Conservation (phyloP, 345 rosid species). For the Adansonia digitata region DNA sequence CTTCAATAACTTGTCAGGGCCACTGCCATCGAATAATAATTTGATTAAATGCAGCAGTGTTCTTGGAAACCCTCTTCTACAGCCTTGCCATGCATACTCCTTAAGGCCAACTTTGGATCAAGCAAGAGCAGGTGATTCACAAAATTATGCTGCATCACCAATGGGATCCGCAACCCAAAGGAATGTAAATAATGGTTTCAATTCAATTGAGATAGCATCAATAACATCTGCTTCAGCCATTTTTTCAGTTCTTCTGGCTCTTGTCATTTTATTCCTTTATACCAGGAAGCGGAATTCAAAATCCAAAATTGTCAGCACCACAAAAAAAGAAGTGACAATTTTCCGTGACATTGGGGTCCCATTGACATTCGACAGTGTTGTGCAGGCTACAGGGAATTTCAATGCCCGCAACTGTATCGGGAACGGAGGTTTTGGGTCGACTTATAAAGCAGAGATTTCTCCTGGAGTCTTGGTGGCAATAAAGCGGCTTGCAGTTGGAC, state of each 20-base stretch:
- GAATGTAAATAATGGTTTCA: conserved; percentile 24
- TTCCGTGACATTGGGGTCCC: conserved; percentile 46
- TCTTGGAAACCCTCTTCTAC: conserved; percentile 51
- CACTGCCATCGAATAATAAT: conserved; percentile 39
- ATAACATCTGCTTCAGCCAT: conserved; percentile 62
- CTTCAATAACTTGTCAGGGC: conserved; percentile 58
- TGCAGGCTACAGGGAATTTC: conserved; percentile 55
- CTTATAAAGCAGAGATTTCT: conserved; percentile 53
- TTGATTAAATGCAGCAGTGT: conserved; percentile 41
- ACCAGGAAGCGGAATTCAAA: conserved; percentile 40
- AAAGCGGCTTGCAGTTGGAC: conserved; percentile 57
- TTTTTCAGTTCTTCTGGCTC: conserved; percentile 50
- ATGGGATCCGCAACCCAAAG: not conserved
- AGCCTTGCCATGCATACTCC: conserved; percentile 38
- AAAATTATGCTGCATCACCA: conserved; percentile 33
- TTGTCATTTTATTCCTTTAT: conserved; percentile 43
- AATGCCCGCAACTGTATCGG: conserved; percentile 58
- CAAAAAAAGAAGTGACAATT: conserved; percentile 42
- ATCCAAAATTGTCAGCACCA: conserved; percentile 33
- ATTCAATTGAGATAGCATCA: conserved; percentile 59
- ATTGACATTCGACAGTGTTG: conserved; percentile 48
- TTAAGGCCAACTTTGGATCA: conserved; percentile 37
- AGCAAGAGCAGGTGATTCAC: conserved; percentile 30
- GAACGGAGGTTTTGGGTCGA: conserved; percentile 64
- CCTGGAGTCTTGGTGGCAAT: conserved; percentile 46